phyloP scores from a whole-genome alignment of 2,329 filamentous ascomycete species.

The Ophiostoma himal-ulmi region DNA sequence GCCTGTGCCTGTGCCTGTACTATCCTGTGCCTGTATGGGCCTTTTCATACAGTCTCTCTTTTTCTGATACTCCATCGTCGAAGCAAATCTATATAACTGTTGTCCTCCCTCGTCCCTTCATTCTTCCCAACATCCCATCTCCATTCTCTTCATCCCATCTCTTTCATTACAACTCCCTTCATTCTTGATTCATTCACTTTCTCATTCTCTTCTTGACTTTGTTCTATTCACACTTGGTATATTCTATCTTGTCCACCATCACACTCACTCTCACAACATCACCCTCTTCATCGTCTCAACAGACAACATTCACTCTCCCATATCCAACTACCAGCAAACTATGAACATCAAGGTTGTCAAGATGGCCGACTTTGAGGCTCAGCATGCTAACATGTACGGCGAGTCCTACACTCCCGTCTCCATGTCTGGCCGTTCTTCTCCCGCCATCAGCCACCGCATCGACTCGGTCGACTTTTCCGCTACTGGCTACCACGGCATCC shows the following conservation, averaged over 20 bases:
- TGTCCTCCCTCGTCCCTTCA: conserved; percentile 22
- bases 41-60: neutral
- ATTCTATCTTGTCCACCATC: neutral
- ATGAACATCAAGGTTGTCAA: conserved; percentile 36
- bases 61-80: conserved; percentile 1
- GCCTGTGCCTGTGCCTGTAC: conserved; percentile 2
- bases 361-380: conserved; percentile 35
- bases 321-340: neutral
- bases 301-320: neutral
- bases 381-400: conserved; percentile 32
- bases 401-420: conserved; percentile 38
- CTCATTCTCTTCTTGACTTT: conserved; percentile 12
- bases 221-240: neutral
- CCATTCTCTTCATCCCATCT: conserved; percentile 7
- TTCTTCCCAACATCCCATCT: conserved; percentile 20
- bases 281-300: neutral
- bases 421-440: conserved; percentile 40
- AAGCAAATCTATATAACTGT: conserved; percentile 18
- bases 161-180: conserved; percentile 11
- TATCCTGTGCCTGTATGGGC: neutral
- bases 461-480: conserved; percentile 33
- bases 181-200: conserved; percentile 13
- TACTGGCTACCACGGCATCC: conserved; percentile 29
- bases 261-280: neutral
- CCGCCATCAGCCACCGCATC: conserved; percentile 33